Conservation (phyloP, 768 basidiomycete genomes). For the Suillus lakei region DNA sequence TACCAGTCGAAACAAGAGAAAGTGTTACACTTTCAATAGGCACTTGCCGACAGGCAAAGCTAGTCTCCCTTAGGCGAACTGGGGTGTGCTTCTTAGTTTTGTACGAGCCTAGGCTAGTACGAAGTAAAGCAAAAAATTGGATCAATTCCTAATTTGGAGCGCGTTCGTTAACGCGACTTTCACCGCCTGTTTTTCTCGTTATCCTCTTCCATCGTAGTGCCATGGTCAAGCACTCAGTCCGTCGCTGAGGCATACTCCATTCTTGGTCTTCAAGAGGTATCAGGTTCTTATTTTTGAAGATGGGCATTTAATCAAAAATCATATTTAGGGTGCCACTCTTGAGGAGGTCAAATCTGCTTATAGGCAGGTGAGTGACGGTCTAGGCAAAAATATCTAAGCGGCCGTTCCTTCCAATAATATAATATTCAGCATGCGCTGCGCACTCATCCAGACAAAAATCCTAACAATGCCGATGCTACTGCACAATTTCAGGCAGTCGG, state of each 20-base stretch:
- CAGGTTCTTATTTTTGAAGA: constrained; percentile 1
- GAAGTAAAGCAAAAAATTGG: constrained; percentile 4
- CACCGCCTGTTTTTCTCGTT: constrained; percentile 17
- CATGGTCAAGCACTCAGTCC: constrained; percentile 43
- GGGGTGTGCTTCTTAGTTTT: background rate
- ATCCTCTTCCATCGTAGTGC: constrained; percentile 10
- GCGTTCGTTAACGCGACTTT: constrained; percentile 32
- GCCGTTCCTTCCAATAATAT: constrained; percentile 11
- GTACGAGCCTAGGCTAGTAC: background rate
- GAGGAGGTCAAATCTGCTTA: constrained; percentile 72
- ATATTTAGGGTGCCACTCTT: constrained; percentile 56
- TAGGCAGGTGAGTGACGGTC: constrained; percentile 59
- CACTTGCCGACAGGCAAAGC: background rate
- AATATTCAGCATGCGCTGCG: constrained; percentile 57
- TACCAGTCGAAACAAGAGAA: background rate
- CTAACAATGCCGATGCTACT: constrained; percentile 65
- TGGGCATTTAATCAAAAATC: constrained; percentile 14
- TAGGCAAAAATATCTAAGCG: constrained; percentile 3
- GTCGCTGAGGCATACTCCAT: constrained; percentile 43
- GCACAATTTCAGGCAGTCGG: constrained; percentile 70
- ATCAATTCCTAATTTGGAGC: constrained; percentile 22
- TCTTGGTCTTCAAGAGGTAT: constrained; percentile 62
- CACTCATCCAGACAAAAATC: constrained; percentile 82
- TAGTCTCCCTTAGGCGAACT: background rate
- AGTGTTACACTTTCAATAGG: background rate